Evolutionary conservation across 2,329 filamentous ascomycete genomes (phyloP).

Genomic region (Fusarium subtropicale): DNA sequence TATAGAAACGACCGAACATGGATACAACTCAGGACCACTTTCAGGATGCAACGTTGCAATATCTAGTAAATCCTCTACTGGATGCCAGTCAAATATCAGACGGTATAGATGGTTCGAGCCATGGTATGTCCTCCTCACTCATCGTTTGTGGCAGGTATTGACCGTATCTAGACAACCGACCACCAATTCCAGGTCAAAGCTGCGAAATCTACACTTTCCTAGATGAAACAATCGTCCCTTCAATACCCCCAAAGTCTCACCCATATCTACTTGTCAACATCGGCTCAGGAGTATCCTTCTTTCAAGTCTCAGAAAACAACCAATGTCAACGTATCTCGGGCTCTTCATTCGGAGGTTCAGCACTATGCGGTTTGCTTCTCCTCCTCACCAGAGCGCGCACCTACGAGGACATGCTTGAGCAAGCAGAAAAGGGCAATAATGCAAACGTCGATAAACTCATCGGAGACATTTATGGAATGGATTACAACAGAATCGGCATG

Average conservation of each 20-base stretch:
- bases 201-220: conserved; percentile 95
- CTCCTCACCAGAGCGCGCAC: conserved; percentile 88
- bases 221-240: conserved; percentile 89
- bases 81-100: conserved; percentile 15
- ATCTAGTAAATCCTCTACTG: not conserved
- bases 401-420: conserved; percentile 97
- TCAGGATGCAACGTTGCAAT: not conserved
- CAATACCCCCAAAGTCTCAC: conserved; percentile 83
- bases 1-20: not conserved
- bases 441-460: conserved; percentile 94
- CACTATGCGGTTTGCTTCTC: conserved; percentile 94
- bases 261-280: conserved; percentile 98
- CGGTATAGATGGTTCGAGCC: conserved; percentile 17
- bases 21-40: not conserved
- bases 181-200: conserved; percentile 13
- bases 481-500: conserved; percentile 94
- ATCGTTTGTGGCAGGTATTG: rapidly evolving
- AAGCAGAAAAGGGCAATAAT: conserved; percentile 93
- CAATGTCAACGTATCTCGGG: conserved; percentile 92
- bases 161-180: not conserved
- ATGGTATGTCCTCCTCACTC: not conserved
- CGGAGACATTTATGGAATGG: conserved; percentile 96
- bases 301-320: conserved; percentile 91
- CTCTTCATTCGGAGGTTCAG: conserved; percentile 93
- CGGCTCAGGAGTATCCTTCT: conserved; percentile 94